Percentiles rank a stretch among this genome's conserved stretches.
phyloP scores from a whole-genome alignment of 1,284 basidiomycete genomes.

The Ganoderma sinense region DNA sequence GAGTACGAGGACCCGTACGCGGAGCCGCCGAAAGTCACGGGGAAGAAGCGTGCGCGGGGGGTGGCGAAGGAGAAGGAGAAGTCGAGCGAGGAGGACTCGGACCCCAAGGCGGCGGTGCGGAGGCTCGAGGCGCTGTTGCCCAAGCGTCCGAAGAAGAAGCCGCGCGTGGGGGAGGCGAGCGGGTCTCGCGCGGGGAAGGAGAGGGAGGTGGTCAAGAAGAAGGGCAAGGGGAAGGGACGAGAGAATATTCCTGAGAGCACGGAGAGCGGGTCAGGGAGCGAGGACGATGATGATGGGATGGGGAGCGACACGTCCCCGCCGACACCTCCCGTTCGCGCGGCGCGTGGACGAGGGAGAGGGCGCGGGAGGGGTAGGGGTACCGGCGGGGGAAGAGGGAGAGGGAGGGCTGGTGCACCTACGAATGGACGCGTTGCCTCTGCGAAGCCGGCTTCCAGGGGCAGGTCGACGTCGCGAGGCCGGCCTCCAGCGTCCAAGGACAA shows the following conservation, averaged over 20 bases:
- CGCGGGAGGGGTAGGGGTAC: not conserved
- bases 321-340: conserved; percentile 22
- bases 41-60: conserved; percentile 30
- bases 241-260: conserved; percentile 15
- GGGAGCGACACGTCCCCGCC: conserved; percentile 21
- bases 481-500: conserved; percentile 26
- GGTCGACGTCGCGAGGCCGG: conserved; percentile 6
- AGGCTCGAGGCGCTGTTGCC: conserved; percentile 39
- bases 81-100: conserved; percentile 28
- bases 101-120: conserved; percentile 33
- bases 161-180: conserved; percentile 8
- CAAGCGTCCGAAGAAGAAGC: conserved; percentile 27
- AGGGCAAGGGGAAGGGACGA: conserved; percentile 20
- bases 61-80: conserved; percentile 19
- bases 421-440: conserved; percentile 1
- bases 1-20: conserved; percentile 19
- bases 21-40: conserved; percentile 13
- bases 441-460: conserved; percentile 15
- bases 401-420: conserved; percentile 10
- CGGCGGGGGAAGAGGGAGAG: conserved; percentile 9
- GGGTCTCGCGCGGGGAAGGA: conserved; percentile 16
- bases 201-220: conserved; percentile 15
- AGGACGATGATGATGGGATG: conserved; percentile 11
- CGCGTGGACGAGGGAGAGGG: conserved; percentile 14
- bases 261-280: conserved; percentile 11